Percentiles rank a stretch among this genome's conserved stretches.
These are phyloP conservation scores for Trichothecium sympodiale DNA, from an alignment of 2,329 filamentous ascomycete species.

Conservation along the genomic window DNA sequence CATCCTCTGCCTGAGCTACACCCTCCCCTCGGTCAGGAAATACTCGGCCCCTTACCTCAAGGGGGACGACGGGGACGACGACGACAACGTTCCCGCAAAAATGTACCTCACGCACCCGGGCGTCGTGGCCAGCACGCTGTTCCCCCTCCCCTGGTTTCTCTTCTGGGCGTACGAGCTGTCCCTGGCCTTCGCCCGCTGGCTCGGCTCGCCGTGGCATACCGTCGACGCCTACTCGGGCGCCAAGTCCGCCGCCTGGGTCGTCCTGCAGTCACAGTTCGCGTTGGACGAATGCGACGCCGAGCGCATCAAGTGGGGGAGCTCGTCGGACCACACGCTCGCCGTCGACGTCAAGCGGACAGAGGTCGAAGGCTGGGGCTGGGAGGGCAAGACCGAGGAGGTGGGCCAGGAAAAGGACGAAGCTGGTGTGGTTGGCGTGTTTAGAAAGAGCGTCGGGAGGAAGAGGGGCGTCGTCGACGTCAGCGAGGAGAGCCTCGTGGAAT, in stretches of 20 bases:
- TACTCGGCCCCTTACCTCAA: slow-evolving; percentile 48
- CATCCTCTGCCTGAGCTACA: slow-evolving; percentile 62
- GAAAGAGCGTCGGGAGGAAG: slow-evolving; percentile 46
- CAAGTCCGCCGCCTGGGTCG: slow-evolving; percentile 65
- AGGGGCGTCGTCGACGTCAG: slow-evolving; percentile 47
- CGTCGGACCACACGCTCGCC: slow-evolving; percentile 46
- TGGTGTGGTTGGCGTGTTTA: slow-evolving; percentile 32
- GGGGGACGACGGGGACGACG: slow-evolving; percentile 9
- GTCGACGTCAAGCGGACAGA: slow-evolving; percentile 65
- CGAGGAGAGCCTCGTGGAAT: slow-evolving; percentile 45
- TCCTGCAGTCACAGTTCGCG: slow-evolving; percentile 52
- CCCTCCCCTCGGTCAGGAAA: slow-evolving; percentile 51
- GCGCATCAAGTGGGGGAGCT: slow-evolving; percentile 74
- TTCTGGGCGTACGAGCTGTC: slow-evolving; percentile 55
- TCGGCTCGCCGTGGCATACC: slow-evolving; percentile 84
- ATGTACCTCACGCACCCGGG: slow-evolving; percentile 81
- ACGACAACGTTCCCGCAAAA: slow-evolving; percentile 30
- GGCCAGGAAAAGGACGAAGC: slow-evolving; percentile 30
- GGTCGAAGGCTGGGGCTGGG: slow-evolving; percentile 76
- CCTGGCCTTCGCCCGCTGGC: slow-evolving; percentile 61
- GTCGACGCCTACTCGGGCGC: slow-evolving; percentile 69
- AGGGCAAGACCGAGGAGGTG: slow-evolving; percentile 42
- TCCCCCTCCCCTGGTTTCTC: slow-evolving; percentile 62
- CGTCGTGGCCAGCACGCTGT: slow-evolving; percentile 70
- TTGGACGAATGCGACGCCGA: slow-evolving; percentile 45